Base-by-base conservation (phyloP, 129 eudicot species). In the Artemisia argyi region DNA sequence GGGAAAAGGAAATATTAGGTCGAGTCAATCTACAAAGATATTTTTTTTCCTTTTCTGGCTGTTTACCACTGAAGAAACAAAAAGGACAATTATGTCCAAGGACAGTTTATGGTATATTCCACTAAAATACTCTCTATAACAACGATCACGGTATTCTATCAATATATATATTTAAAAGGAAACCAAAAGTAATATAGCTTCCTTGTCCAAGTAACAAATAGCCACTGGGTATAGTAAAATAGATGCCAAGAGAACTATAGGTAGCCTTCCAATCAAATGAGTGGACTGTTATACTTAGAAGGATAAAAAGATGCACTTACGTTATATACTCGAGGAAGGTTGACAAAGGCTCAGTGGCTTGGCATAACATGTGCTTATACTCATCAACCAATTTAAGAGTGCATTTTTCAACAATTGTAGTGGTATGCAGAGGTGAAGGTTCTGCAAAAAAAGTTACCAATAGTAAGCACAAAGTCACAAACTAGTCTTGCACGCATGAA, bases 351-450 rank as follows among this genome's bases (percentile, higher is more conserved):
- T 93, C 98, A 0, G 98, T 93, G 19, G 98, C 98, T 86, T 93
- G 98, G 82, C 88, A 54, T 66, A 90, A 49, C 97, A 93, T 93
- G 83, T 90, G 97, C 83, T 90, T 93, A 35, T 89, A 90, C 78
- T 93, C 98, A 77, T 93, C 98, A 73, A 93, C 98, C 83, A 93
- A 81, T 76, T 93, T 93, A 68, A 90, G 92, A 35, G 98, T 93
- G 88, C 98, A 93, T 75, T 93, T 53, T 14, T 53, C 2, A 53
- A 53, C 8, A 3, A 14, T 53, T 3, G 7, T 53, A n/a, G 18
- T 53, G 18, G 58, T 7, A 9, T 15, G 19, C 12, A 53, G 58
- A 53, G 58, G 18, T 1, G 19, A 53, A n/a, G 19, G 97, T 74
- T 53, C 18, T n/a, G 58, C 58, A n/a, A 53, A n/a, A 52, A 52